Evolutionary conservation across 108 stramenopile species (phyloP), one percentile per base, ranked within the genome.

Genomic region (Cyclotella baltica): DNA sequence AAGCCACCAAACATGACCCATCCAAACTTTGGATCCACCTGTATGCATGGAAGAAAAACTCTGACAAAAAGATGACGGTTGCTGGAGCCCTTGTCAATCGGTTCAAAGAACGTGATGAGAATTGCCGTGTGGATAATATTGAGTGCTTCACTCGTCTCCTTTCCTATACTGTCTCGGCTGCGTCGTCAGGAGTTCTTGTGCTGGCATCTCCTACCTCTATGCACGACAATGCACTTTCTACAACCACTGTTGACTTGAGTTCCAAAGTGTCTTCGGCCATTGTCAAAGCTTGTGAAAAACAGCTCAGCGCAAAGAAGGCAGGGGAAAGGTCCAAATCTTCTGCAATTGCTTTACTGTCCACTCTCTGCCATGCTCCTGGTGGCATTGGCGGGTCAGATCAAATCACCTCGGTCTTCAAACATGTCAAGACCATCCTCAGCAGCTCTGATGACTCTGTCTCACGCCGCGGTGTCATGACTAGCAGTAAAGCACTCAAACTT

Each of bases 41-140:
- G 36, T 92, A 84, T 78, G 66, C 80, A 9, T 85, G 88, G 73
- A 85, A 84, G 47, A 72, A 86, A 58, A 72, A 80, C 20, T 88
- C 89, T 62, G 75, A 87, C 25, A 72, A 75, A 51, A 81, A 65
- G 30, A 69, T 81, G 15, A 83, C 86, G 57, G 86, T 93, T 0
- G 95, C 93, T 10, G 80, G 80, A 59, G 93, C 91, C 68, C 78
- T 98, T 22, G 88, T 98, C 22, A 72, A 72, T 36, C 85, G 97
- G 22, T 97, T 98, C 88, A 98, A 96, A 80, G 98, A 99, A 85
- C 89, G 98, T 6, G 98, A 99, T 75, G 98, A 99, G 77, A 99
- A 98, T 80, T 98, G 98, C 68, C 96, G 97, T 43, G 92, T 97
- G 22, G 98, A 93, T 70, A 86, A 97, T 31, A 84, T 99, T 67